Conservation (phyloP, 2,329 filamentous ascomycete genomes). For the Pleoardoris graminearum region DNA sequence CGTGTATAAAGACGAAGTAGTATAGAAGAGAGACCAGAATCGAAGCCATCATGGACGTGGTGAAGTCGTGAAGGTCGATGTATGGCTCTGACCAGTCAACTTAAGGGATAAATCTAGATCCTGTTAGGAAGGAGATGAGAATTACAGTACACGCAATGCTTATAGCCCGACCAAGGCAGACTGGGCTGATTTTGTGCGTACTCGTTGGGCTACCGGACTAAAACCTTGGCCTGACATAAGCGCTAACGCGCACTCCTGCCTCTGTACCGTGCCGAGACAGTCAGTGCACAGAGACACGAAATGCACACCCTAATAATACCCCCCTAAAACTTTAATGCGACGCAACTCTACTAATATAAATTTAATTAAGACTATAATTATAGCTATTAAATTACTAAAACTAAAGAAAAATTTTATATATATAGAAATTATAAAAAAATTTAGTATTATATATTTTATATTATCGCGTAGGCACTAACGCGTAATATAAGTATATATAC, state of each 20-base stretch:
- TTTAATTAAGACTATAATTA: too few relatives aligned
- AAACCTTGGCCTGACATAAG: slow-evolving; percentile 1
- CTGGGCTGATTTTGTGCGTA: background rate
- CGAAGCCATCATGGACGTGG: slow-evolving; percentile 1
- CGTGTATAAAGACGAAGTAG: slow-evolving; percentile 3
- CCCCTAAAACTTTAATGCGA: too few relatives aligned
- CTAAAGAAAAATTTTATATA: too few relatives aligned
- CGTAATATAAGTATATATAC: too few relatives aligned
- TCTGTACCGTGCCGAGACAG: too few relatives aligned
- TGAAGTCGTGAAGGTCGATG: slow-evolving; percentile 2
- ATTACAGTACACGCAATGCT: slow-evolving; percentile 1
- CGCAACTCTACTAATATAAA: too few relatives aligned
- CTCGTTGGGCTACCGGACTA: background rate
- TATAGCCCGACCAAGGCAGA: background rate
- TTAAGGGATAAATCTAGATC: background rate
- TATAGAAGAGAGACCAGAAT: slow-evolving; percentile 5
- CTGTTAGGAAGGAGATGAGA: background rate
- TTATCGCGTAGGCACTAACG: too few relatives aligned
- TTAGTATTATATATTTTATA: too few relatives aligned
- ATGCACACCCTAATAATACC: too few relatives aligned
- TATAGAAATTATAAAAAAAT: too few relatives aligned
- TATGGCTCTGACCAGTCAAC: background rate
- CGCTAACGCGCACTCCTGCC: background rate
- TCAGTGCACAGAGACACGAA: too few relatives aligned
- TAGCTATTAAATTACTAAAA: too few relatives aligned